Percentiles rank a stretch among this genome's conserved stretches.
Conservation (phyloP, 2,329 filamentous ascomycete genomes). For the Lithohypha guttulata region DNA sequence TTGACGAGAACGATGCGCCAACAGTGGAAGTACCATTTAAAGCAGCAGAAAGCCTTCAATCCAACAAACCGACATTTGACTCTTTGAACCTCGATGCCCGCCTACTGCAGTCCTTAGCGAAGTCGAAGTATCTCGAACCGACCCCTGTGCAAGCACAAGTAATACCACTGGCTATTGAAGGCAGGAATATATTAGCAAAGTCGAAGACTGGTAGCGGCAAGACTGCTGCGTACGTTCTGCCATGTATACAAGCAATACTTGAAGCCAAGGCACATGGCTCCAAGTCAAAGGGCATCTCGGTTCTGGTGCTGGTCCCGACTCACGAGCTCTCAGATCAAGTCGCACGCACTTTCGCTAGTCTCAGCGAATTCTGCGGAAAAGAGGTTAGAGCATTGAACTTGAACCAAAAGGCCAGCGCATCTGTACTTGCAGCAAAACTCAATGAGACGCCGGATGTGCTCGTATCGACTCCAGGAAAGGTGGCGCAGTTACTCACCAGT, state of each 20-base stretch:
- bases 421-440: constrained; percentile 76
- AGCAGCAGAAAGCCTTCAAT: constrained; percentile 4
- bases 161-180: constrained; percentile 77
- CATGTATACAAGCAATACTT: constrained; percentile 74
- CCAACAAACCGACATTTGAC: constrained; percentile 50
- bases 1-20: constrained; percentile 38
- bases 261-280: constrained; percentile 53
- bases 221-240: constrained; percentile 89
- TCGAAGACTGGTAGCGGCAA: constrained; percentile 95
- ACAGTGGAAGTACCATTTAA: constrained; percentile 26
- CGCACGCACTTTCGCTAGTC: constrained; percentile 62
- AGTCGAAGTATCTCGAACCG: constrained; percentile 72
- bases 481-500: constrained; percentile 64
- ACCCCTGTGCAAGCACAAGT: constrained; percentile 82
- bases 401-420: constrained; percentile 79
- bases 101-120: constrained; percentile 72
- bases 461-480: constrained; percentile 80
- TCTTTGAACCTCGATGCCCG: constrained; percentile 72
- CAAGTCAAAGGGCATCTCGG: constrained; percentile 32
- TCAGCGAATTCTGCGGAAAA: constrained; percentile 74
- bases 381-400: constrained; percentile 75
- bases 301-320: constrained; percentile 87
- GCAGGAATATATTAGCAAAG: constrained; percentile 81
- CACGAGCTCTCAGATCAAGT: constrained; percentile 91
- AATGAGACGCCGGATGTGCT: constrained; percentile 80